Base-by-base conservation (phyloP, 2,329 filamentous ascomycete genomes). In the Thielaviopsis cerberus region DNA sequence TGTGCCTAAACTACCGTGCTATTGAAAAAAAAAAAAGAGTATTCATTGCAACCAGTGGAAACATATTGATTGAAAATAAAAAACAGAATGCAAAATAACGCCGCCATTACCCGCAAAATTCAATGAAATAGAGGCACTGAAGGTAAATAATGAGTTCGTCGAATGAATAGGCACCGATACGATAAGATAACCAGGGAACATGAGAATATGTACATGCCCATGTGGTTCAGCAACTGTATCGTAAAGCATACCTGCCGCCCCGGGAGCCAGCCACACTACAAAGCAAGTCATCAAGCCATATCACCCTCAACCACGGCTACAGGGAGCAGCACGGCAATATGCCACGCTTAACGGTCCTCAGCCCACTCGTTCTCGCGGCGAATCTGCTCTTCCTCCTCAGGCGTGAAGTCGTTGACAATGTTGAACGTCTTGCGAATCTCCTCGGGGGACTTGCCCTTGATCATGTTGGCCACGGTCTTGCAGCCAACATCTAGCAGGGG, bases 381-480 rank as follows among this genome's bases (percentile, higher is more conserved):
- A 63, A 92, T 98, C 78, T 98, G 92, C 69, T 98, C 92, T 72
- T 98, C 92, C 74, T 98, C 92, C 72, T 98, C 92, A 1, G 91
- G 88, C 0, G 92, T 97, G 74, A 98, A 98, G 71, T 98, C 92
- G 67, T 98, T 98, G 67, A 94, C 92, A 67, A 98, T 98, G 75
- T 98, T 98, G 77, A 98, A 98, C 0, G 92, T 98, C 79, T 97
- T 98, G 55, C 92, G 87, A 67, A 98, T 98, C 76, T 98, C 92
- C 71, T 98, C 92, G 2, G 92, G 92, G 0, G 89, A 95, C 79
- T 98, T 98, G 74, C 92, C 92, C 86, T 98, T 98, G 78, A 98
- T 98, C 92, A 98, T 98, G 75, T 98, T 98, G 62, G 92, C 92
- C 17, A 98, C 92, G 0, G 92, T 98, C 81, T 98, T 98, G 82